Base-by-base conservation (phyloP, 2,329 filamentous ascomycete species). In the Ascochyta fabae region DNA sequence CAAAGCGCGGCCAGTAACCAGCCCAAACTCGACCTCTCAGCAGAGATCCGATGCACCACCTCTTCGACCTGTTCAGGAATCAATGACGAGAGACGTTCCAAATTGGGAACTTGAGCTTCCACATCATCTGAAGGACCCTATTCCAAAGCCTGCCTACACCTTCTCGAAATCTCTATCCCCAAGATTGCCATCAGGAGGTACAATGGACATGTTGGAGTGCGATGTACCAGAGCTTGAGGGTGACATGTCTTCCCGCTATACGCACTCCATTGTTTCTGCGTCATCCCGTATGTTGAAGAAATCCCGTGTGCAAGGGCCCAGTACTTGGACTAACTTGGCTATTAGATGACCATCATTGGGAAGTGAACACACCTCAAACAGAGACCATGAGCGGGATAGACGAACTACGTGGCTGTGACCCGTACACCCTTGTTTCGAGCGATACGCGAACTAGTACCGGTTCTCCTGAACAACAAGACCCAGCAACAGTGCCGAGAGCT, bases 121-220 rank as follows among this genome's bases (percentile, higher is more conserved):
- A 13, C 47, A 49, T 34, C 55, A 61, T 9, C 43, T 69, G 29
- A 66, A 62, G 43, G 71, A 75, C 35, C 65, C 70, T 5, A 49
- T 60, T 39, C 34, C 68, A 41, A 71, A 74, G 36, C 72, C 72
- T 13, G 47, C 58, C 5, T 74, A 66, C 65, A 73, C 67, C 22
- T 71, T 67, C 36, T 63, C 69, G 13, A 65, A 60, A 15, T 64
- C 70, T n/a, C 55, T 75, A 19, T 67, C 68, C 12, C 50, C 67
- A 7, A 72, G 48, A 4, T 54, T 75, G 7, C 71, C 74, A 27
- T 76, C 74, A 19, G 71, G 71, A 16, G 68, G 64, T 35, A 59
- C 70, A 13, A 45, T 74, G 15, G 72, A 75, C 50, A 47, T 63
- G 8, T 62, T 65, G 9, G 59, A 65, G 22, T 61, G 60, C 51